These are phyloP conservation scores for Colletotrichum sojae DNA, from an alignment of 2,329 filamentous ascomycete species.

Conservation along the genomic window DNA sequence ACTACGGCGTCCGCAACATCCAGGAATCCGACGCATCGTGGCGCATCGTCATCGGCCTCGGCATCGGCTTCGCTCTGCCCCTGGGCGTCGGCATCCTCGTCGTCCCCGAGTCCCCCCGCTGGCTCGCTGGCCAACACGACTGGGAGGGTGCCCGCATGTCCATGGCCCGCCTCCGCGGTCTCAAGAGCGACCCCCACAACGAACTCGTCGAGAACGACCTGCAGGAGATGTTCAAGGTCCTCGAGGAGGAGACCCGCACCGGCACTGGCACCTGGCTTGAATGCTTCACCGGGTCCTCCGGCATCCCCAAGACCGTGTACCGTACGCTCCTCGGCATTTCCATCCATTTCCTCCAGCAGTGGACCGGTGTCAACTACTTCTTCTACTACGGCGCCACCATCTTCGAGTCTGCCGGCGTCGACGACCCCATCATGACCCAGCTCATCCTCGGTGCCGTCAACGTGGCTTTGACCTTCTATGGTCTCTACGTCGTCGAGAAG, in stretches of 20 bases:
- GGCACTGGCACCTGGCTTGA: slow-evolving; percentile 69
- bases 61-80: slow-evolving; percentile 66
- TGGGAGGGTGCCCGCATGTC: slow-evolving; percentile 65
- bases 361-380: slow-evolving; percentile 74
- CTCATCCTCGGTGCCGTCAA: slow-evolving; percentile 80
- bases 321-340: slow-evolving; percentile 74
- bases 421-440: slow-evolving; percentile 76
- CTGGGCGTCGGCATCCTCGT: slow-evolving; percentile 67
- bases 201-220: slow-evolving; percentile 66
- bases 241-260: slow-evolving; percentile 60
- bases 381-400: slow-evolving; percentile 78
- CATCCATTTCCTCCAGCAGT: slow-evolving; percentile 78
- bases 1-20: slow-evolving; percentile 64
- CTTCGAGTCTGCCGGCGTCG: slow-evolving; percentile 76
- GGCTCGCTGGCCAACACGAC: slow-evolving; percentile 63
- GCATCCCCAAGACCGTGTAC: slow-evolving; percentile 72
- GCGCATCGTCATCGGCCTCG: slow-evolving; percentile 73
- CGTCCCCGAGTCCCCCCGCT: slow-evolving; percentile 71
- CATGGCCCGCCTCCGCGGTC: slow-evolving; percentile 66
- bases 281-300: slow-evolving; percentile 70
- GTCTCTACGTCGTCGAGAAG: slow-evolving; percentile 77
- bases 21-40: slow-evolving; percentile 64
- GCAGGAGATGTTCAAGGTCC: slow-evolving; percentile 64
- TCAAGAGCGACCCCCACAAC: slow-evolving; percentile 61
- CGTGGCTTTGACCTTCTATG: slow-evolving; percentile 75